Evolutionary conservation across 1,284 basidiomycete species (phyloP), one percentile per base, ranked within the genome.

Genomic region (Cryptococcus sp.): DNA sequence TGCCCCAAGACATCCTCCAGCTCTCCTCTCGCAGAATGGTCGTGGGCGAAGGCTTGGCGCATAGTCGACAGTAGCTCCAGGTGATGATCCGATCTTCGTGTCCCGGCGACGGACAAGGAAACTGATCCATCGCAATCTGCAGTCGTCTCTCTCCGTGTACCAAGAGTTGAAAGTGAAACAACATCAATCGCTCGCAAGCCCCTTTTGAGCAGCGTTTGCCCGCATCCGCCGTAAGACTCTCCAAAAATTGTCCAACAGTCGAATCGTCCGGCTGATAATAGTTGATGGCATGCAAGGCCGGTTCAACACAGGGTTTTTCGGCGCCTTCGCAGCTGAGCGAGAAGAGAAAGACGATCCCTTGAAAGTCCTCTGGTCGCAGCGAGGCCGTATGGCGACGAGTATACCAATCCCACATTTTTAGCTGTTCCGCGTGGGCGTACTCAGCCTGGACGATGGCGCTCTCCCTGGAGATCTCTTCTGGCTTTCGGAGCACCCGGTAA

Each of bases 241-340:
- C 89, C 54, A 98, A 85, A 73, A 86, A 95, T 65, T 92, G 88
- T 0, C 91, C 91, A 4, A 98, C 79, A 1, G 94, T 92, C 68
- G 82, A 83, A 68, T 98, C 94, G 55, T 89, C 88, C 50, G 88
- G 83, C 42, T 91, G 87, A 65, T 98, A 98, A 72, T 94, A 97
- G 23, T 83, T 85, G 74, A 88, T 82, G 52, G 85, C 84, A 31
- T 80, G 78, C 39, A 93, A 69, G 44, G 22, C 56, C 9, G 75
- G 75, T 36, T 73, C 76, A 5, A 71, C 66, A 61, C 75, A 80
- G 16, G 75, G 74, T 44, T 75, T 74, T 36, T 72, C 71, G 2
- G 69, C 66, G 2, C 72, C 69, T 46, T 74, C 71, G 34, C 66
- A 66, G 14, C 67, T 65, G 10, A 68, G 52, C 2, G 69, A 66